Base-by-base conservation (phyloP, 2,329 filamentous ascomycete species). In the Fragosphaeria purpurea region DNA sequence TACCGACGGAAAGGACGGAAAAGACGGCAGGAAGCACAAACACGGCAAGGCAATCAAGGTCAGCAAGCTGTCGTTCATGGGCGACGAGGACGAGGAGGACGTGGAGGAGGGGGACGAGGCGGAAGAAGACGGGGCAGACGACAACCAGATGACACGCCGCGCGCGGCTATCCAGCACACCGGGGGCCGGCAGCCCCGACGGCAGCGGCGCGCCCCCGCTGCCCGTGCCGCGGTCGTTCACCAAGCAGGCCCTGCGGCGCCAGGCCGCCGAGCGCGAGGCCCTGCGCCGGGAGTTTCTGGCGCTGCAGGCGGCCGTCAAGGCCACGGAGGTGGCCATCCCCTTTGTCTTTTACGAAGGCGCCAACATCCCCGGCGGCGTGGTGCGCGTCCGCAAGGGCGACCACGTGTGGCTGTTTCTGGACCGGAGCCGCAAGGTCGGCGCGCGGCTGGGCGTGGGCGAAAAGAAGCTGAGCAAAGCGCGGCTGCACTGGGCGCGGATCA, bases 301-400 rank as follows among this genome's bases (percentile, higher is more conserved):
- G 8, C 77, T 91, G 52, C 93, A 96, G 63, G 88, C 94, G 55
- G 80, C 83, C 0, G 86, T 97, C 57, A 95, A 94, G 69, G 80
- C 81, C 22, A 90, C 89, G 7, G 90, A 96, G 62, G 86, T 98
- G 50, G 76, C 86, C 12, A 84, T 98, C 35, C 93, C 93, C 0
- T 98, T 97, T 65, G 88, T 97, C 4, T 97, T 97, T 64, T 97
- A 96, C 69, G 91, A 97, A 59, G 93, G 93, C 12, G 88, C 88
- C 30, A 91, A 94, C 64, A 85, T 86, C 9, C 86, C 90, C 0
- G 88, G 89, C 12, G 90, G 91, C 1, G 78, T 78, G 11, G 90
- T 91, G 45, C 83, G 84, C 53, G 79, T 97, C 47, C 95, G 89
- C 67, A 98, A 98, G 68, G 91, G 93, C 8, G 93, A 97, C 62